Evolutionary conservation across 768 basidiomycete species (phyloP).

Genomic region (Termitomyces sp.): DNA sequence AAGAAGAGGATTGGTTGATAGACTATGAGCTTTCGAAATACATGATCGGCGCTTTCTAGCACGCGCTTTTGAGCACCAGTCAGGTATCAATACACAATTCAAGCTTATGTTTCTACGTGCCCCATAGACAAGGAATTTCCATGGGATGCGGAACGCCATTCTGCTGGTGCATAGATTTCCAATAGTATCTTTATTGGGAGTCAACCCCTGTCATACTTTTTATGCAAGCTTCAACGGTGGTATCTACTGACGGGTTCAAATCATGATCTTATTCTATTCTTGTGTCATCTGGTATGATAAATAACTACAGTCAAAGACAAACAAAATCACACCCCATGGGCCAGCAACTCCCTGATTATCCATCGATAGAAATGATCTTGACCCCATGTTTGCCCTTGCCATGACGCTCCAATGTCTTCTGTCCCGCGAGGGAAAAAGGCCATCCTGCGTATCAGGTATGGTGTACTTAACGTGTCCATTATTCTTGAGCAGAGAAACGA

Average conservation of each 20-base stretch:
- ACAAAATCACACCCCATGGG: not conserved
- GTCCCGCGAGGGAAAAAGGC: not conserved
- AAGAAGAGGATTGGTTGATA: constrained; percentile 4
- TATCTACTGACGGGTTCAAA: not conserved
- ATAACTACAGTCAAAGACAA: not conserved
- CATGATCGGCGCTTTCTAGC: constrained; percentile 5
- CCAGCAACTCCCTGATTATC: not conserved
- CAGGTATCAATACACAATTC: not conserved
- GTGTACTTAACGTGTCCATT: not conserved
- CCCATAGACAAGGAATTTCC: not conserved
- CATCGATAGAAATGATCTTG: not conserved
- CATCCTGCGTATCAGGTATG: not conserved
- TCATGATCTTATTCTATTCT: not conserved
- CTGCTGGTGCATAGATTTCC: no score
- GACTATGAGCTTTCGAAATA: constrained; percentile 6
- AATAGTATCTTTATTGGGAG: not conserved
- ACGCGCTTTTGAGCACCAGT: not conserved
- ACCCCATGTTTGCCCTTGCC: not conserved
- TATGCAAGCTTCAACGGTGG: not conserved
- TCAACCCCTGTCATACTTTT: no score
- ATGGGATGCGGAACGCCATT: not conserved
- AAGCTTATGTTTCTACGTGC: not conserved
- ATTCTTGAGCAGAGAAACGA: not conserved
- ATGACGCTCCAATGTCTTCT: constrained; percentile 1
- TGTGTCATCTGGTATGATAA: not conserved